A percentile compares a stretch with the other conserved stretches of the same genome.
Evolutionary conservation across 345 rosid species (phyloP).

Genomic region (Salix caprea): DNA sequence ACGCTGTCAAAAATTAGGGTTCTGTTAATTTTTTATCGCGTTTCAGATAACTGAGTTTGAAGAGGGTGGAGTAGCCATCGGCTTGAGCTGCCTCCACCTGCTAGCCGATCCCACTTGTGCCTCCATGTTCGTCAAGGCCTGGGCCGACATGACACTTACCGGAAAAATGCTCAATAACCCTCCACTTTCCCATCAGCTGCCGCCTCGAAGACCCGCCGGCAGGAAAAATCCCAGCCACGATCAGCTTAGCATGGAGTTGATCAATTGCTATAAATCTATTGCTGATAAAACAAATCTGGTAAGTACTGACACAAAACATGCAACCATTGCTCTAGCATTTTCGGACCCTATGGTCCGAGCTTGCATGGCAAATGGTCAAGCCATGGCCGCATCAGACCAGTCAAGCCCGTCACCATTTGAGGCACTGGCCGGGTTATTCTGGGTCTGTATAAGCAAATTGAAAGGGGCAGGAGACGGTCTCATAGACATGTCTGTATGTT

Average conservation of each 20-base stretch:
- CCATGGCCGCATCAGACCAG: background rate
- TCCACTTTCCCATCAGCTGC: conserved; percentile 47
- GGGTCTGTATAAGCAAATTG: conserved; percentile 49
- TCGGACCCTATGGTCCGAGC: conserved; percentile 37
- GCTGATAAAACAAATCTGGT: conserved; percentile 9
- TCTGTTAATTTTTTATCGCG: no score
- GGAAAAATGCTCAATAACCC: conserved; percentile 33
- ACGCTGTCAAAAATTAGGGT: no score
- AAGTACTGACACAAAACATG: conserved; percentile 7
- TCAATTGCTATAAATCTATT: conserved; percentile 38
- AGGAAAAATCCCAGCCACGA: conserved; percentile 13
- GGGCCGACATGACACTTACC: conserved; percentile 56
- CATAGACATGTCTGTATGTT: conserved; percentile 45
- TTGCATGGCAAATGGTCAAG: conserved; percentile 33
- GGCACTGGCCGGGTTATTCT: conserved; percentile 54
- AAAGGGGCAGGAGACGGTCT: conserved; percentile 38
- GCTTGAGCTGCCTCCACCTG: conserved; percentile 67
- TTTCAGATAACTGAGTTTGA: conserved; percentile 74
- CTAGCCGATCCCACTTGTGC: conserved; percentile 58
- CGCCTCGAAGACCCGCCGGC: conserved; percentile 21
- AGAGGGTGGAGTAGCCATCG: conserved; percentile 66
- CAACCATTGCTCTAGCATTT: conserved; percentile 41
- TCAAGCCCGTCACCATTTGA: conserved; percentile 34
- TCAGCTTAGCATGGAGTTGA: conserved; percentile 20
- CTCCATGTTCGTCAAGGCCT: conserved; percentile 56